Evolutionary conservation across 2,329 filamentous ascomycete genomes (phyloP), one percentile per base, ranked within the genome.

Genomic region (Phoma sp.): DNA sequence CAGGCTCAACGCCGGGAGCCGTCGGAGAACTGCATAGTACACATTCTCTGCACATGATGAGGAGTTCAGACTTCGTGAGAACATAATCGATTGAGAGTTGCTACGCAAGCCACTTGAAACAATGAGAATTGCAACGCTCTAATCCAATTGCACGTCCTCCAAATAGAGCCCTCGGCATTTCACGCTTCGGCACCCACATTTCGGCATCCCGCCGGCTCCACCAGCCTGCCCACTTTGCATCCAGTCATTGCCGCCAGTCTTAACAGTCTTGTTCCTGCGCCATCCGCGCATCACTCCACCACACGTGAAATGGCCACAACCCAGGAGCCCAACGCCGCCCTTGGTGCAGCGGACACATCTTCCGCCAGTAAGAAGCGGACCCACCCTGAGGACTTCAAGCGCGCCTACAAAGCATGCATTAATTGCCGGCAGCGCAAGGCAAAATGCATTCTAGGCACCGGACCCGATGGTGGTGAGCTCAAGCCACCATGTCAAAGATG

Each of bases 361-460:
- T 57, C 60, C 46, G 55, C 57, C 49, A 62, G 54, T 60, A 68
- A 66, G 47, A 74, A 74, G 62, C 64, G 71, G 60, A 69, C 70
- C 55, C 68, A 73, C 61, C 69, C 71, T 18, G 71, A 74, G n/a
- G 71, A 78, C 46, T 81, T 80, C 65, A 78, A 82, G 67, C 79
- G 80, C 56, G 79, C 80, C 33, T 83, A 83, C 77, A 82, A 83
- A 67, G 80, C 80, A 22, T 83, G 80, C 65, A 77, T 82, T 52
- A 77, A 79, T 52, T 83, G 80, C 61, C 79, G 80, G 45, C 77
- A 80, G 60, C 75, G 79, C 47, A 83, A 82, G 69, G 79, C 80
- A 45, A 82, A 80, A 68, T 83, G 80, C 59, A 79, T 82, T 35
- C 66, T 82, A 24, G 75, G 75, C 9, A 75, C 74, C 4, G 67